Evolutionary conservation across 192 early-diverging fungal genomes (phyloP).

Genomic region (Backusella luteola): DNA sequence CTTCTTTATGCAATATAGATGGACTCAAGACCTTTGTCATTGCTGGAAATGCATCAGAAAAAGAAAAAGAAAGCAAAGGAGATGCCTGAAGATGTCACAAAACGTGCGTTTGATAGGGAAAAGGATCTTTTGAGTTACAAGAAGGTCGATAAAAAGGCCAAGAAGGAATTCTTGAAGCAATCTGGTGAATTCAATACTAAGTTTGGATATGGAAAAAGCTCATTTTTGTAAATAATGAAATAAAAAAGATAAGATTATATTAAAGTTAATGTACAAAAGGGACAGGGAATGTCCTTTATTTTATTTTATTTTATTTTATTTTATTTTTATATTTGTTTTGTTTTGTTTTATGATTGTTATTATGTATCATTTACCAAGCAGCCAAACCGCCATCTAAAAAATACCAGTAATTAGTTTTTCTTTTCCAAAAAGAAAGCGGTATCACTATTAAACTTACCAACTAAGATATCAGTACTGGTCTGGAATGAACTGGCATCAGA

Average conservation of each 20-base stretch:
- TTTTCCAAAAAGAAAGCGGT: background rate
- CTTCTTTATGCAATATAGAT: slow-evolving; percentile 5
- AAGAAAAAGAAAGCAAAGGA: slow-evolving; percentile 14
- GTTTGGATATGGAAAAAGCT: slow-evolving; percentile 27
- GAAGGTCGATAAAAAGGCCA: slow-evolving; percentile 22
- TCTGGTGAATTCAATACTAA: slow-evolving; percentile 18
- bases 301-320: background rate
- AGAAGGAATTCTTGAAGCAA: slow-evolving; percentile 30
- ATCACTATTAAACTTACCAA: background rate
- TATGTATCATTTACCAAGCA: background rate
- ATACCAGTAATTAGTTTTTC: background rate
- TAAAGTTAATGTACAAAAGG: background rate
- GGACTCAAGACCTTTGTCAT: slow-evolving; percentile 20
- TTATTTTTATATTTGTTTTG: no score
- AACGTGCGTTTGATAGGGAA: slow-evolving; percentile 34
- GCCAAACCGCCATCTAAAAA: background rate
- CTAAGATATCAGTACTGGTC: slow-evolving; percentile 16
- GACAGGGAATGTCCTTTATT: background rate
- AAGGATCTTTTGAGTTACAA: slow-evolving; percentile 24
- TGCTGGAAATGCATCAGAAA: slow-evolving; percentile 36
- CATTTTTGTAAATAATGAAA: slow-evolving; percentile 21
- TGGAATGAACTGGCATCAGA: slow-evolving; percentile 28
- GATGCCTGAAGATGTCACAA: slow-evolving; percentile 24
- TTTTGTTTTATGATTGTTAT: background rate
- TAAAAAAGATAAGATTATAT: background rate